Base-by-base conservation (phyloP, 306 rosid species). In the Purshia tridentata region DNA sequence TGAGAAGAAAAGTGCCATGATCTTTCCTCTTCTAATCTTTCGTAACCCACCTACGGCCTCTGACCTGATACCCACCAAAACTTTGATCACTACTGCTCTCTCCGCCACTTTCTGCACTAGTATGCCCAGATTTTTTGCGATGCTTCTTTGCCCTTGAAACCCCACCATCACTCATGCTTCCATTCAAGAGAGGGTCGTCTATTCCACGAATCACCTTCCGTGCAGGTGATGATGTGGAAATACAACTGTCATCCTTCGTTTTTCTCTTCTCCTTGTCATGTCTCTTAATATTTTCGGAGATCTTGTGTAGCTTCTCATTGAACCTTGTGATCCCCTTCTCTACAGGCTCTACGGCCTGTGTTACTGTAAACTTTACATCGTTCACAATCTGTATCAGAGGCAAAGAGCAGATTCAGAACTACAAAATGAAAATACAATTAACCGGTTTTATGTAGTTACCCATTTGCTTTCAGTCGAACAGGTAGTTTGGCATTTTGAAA, bases 61-160 rank as follows among this genome's bases (percentile, higher is more conserved):
- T 78, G 67, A 91, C 78, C 80, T 85, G 96, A 79, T 86, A 91
- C 55, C 88, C 90, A 39, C 98, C 90, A 42, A 75, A 88, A 73
- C 85, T 85, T 70, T 88, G 89, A 78, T 95, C 99, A 56, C 92
- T 88, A 77, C 98, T 89, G 77, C 98, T 91, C 85, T 95, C 98
- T 59, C 98, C 99, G 0, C 99, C 98, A 47, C 98, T 91, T 86
- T 95, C 99, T 20, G 84, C 98, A 81, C 99, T 90, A 2, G 87
- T 67, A 75, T 82, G 75, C 76, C 89, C 98, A 40, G 97, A 84
- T 84, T 95, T 87, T 44, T 76, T 75, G 50, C 92, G 93, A 70
- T 95, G 92, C 86, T 88, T 95, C 90, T 92, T 95, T 47, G 67
- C 92, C 88, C 84, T 84, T 1, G 72, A 35, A 51, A 90, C 80